A percentile compares a stretch with the other conserved stretches of the same genome.
These are phyloP conservation scores for Cyclotella atomus DNA, from an alignment of 108 stramenopile genomes.

Conservation along the genomic window DNA sequence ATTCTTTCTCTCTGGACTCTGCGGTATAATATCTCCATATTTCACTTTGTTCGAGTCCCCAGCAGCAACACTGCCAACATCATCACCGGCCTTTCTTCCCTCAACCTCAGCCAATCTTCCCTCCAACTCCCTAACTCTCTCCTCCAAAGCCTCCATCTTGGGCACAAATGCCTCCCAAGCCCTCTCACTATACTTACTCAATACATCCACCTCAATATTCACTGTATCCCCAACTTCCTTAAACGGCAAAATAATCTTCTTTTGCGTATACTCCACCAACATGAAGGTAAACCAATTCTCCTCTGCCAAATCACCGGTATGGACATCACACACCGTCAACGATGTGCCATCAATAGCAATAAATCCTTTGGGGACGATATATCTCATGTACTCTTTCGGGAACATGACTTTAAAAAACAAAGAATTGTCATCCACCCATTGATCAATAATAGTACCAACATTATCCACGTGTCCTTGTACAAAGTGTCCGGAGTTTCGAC, in stretches of 20 bases:
- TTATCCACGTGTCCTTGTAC: slow-evolving; percentile 99
- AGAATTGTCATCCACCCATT: slow-evolving; percentile 87
- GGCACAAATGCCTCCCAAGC: slow-evolving; percentile 77
- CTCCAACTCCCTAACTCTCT: slow-evolving; percentile 72
- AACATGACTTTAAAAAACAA: slow-evolving; percentile 87
- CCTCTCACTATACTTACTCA: slow-evolving; percentile 93
- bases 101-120: slow-evolving; percentile 40
- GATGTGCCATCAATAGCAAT: slow-evolving; percentile 97
- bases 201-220: slow-evolving; percentile 97
- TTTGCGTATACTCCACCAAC: slow-evolving; percentile 99
- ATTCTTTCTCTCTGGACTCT: slow-evolving; percentile 12
- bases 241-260: slow-evolving; percentile 86
- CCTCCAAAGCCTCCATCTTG: slow-evolving; percentile 84
- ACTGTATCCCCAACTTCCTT: slow-evolving; percentile 80
- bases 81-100: slow-evolving; percentile 2
- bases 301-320: slow-evolving; percentile 49
- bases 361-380: slow-evolving; percentile 98
- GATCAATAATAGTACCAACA: slow-evolving; percentile 81
- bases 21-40: slow-evolving; percentile 9
- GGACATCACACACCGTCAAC: slow-evolving; percentile 92
- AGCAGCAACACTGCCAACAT: not conserved
- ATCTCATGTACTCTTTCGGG: slow-evolving; percentile 70
- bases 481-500: slow-evolving; percentile 95
- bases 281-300: slow-evolving; percentile 96
- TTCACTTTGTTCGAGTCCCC: not conserved